phyloP scores from a whole-genome alignment of 1,139 yeast species.

The Geotrichum histeridarum region DNA sequence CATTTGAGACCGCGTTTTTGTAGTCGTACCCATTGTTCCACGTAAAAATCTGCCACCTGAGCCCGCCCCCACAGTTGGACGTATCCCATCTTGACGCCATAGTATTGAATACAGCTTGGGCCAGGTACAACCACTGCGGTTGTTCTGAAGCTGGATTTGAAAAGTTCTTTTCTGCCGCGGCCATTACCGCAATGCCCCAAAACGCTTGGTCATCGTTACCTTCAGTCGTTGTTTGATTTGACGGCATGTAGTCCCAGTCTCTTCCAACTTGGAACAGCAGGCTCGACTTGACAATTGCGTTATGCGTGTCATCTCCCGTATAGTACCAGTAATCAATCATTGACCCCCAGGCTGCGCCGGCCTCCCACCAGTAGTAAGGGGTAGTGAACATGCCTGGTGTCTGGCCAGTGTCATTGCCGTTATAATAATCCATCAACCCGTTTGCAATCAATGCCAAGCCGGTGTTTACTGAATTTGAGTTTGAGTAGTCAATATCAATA shows the following conservation, averaged over 20 bases:
- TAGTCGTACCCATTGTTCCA: constrained; percentile 94
- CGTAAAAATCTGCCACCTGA: constrained; percentile 93
- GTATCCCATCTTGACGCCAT: constrained; percentile 88
- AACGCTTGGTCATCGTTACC: constrained; percentile 93
- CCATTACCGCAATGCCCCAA: constrained; percentile 83
- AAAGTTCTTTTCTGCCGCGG: constrained; percentile 77
- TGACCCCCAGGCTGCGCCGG: constrained; percentile 86
- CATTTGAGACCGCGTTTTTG: constrained; percentile 85
- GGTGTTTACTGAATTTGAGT: constrained; percentile 27
- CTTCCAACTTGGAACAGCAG: constrained; percentile 62
- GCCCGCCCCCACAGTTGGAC: constrained; percentile 72
- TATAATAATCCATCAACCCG: constrained; percentile 70
- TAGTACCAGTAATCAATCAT: constrained; percentile 61
- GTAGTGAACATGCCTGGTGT: constrained; percentile 69
- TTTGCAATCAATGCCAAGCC: constrained; percentile 54
- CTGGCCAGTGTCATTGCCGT: constrained; percentile 49
- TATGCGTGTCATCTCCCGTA: constrained; percentile 59
- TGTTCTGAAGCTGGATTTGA: constrained; percentile 51
- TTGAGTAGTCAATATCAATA: constrained; percentile 23
- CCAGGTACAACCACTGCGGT: constrained; percentile 65
- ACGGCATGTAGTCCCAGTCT: constrained; percentile 67
- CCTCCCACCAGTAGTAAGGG: constrained; percentile 94
- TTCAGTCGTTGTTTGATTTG: constrained; percentile 68
- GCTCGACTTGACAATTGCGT: constrained; percentile 51
- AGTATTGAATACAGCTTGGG: constrained; percentile 81